Evolutionary conservation across 2,329 filamentous ascomycete genomes (phyloP).

Genomic region (Penicillium sp.): DNA sequence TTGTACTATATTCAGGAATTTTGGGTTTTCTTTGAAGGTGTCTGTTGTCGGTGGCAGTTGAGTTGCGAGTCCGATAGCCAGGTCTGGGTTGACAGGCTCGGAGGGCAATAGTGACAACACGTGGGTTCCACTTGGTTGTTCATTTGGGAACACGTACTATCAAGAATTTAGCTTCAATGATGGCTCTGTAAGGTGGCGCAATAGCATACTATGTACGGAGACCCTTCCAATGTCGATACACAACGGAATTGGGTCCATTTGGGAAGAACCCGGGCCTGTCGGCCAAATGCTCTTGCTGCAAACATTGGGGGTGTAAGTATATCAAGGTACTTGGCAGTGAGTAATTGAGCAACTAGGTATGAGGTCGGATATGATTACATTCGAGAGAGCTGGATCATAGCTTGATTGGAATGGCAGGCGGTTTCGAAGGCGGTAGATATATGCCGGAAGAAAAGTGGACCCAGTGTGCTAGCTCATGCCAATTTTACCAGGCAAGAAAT

Average conservation of each 20-base stretch:
- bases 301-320: constrained; percentile 22
- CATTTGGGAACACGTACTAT: constrained; percentile 51
- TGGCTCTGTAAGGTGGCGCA: not conserved
- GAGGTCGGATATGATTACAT: not conserved
- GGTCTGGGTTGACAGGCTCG: constrained; percentile 49
- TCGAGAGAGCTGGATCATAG: not conserved
- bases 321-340: not conserved
- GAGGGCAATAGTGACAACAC: constrained; percentile 58
- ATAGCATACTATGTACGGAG: constrained; percentile 40
- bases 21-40: constrained; percentile 55
- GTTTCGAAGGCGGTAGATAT: constrained; percentile 11
- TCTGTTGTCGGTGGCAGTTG: constrained; percentile 56
- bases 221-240: constrained; percentile 37
- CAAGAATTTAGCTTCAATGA: constrained; percentile 13
- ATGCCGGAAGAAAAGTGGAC: constrained; percentile 1
- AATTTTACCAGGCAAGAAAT: not conserved
- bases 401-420: constrained; percentile 14
- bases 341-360: not conserved
- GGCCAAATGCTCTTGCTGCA: constrained; percentile 15
- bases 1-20: constrained; percentile 56
- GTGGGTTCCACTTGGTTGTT: constrained; percentile 35
- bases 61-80: constrained; percentile 55
- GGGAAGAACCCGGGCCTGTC: constrained; percentile 16
- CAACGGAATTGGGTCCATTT: constrained; percentile 26
- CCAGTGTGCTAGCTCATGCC: not conserved